Evolutionary conservation across 2,329 filamentous ascomycete species (phyloP).

Genomic region (Madurella mycetomatis): DNA sequence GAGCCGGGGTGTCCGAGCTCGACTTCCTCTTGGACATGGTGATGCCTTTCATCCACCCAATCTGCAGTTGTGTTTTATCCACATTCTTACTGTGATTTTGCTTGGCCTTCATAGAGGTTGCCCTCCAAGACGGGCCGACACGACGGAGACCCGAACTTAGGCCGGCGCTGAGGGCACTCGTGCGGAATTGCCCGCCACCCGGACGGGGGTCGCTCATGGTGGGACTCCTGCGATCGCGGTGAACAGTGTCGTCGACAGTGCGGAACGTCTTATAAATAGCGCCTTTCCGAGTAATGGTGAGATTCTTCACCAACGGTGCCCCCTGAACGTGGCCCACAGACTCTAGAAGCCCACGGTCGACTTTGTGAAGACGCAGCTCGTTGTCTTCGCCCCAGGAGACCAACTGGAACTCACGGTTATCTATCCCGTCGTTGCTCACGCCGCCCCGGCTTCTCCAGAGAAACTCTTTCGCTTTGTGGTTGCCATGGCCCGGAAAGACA

Average conservation of each 20-base stretch:
- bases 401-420: conserved; percentile 85
- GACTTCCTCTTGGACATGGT: conserved; percentile 56
- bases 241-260: conserved; percentile 58
- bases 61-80: conserved; percentile 52
- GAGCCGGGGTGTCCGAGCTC: conserved; percentile 40
- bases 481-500: conserved; percentile 58
- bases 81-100: conserved; percentile 37
- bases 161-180: conserved; percentile 34
- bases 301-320: conserved; percentile 55
- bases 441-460: conserved; percentile 77
- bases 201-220: conserved; percentile 60
- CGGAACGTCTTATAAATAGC: conserved; percentile 83
- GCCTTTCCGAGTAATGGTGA: conserved; percentile 75
- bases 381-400: conserved; percentile 91
- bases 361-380: conserved; percentile 71
- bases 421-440: conserved; percentile 62
- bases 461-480: conserved; percentile 80
- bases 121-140: conserved; percentile 45
- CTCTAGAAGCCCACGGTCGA: conserved; percentile 60
- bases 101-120: conserved; percentile 57
- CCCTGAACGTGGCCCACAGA: conserved; percentile 72
- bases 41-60: conserved; percentile 67
- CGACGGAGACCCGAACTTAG: conserved; percentile 38
- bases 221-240: conserved; percentile 53
- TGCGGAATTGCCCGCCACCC: conserved; percentile 39